Percentiles rank a stretch among this genome's conserved stretches.
Evolutionary conservation across 169 alveolate genomes (phyloP).

Genomic region (Plasmodium ovale): DNA sequence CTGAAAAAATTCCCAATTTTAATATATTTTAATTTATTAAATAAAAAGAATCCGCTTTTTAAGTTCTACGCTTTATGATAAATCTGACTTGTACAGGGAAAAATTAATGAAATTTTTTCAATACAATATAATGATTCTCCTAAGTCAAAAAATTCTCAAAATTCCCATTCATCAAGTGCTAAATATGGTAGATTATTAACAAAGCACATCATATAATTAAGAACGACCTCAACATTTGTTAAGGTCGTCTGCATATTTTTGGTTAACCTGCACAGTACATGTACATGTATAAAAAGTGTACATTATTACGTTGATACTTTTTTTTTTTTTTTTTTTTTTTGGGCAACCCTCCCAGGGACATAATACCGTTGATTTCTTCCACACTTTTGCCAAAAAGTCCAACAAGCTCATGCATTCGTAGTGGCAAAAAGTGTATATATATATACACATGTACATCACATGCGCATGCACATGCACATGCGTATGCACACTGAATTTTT

Average conservation of each 20-base stretch:
- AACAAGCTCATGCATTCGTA: background rate
- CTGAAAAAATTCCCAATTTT: background rate
- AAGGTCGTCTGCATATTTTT: slow-evolving; percentile 23
- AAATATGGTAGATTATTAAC: background rate
- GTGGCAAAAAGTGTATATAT: background rate
- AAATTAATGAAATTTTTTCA: slow-evolving; percentile 18
- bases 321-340: background rate
- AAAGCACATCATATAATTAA: slow-evolving; percentile 18
- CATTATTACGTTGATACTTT: background rate
- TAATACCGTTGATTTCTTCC: too few species aligned
- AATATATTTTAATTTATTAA: background rate
- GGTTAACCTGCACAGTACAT: background rate
- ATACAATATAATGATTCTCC: slow-evolving; percentile 1
- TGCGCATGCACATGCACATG: background rate
- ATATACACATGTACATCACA: background rate
- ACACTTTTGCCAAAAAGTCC: too few species aligned
- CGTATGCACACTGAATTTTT: too few species aligned
- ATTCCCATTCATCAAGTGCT: slow-evolving; percentile 3
- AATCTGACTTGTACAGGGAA: slow-evolving; percentile 4
- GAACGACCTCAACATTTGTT: slow-evolving; percentile 3
- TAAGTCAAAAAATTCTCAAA: background rate
- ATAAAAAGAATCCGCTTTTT: slow-evolving; percentile 16
- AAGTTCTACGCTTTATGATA: slow-evolving; percentile 21
- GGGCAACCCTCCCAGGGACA: too few species aligned
- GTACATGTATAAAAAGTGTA: background rate